A percentile compares a stretch with the other conserved stretches of the same genome.
These are phyloP conservation scores for Harringtonia aguacate DNA, from an alignment of 2,329 filamentous ascomycete species.

Conservation along the genomic window DNA sequence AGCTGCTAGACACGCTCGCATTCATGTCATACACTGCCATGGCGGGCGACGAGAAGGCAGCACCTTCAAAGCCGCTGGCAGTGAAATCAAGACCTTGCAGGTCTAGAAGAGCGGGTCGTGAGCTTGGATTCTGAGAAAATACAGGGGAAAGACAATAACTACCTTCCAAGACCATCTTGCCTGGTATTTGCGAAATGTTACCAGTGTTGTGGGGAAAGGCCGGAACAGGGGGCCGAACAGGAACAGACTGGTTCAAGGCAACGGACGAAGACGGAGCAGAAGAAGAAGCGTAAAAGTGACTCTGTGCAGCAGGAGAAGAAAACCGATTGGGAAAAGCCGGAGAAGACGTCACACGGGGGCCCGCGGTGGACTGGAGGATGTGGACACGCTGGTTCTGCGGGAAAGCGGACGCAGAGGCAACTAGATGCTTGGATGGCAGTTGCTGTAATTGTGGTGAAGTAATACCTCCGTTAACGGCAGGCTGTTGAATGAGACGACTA, in stretches of 20 bases:
- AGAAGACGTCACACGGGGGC: slow-evolving; percentile 38
- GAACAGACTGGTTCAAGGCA: slow-evolving; percentile 43
- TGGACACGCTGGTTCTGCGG: slow-evolving; percentile 50
- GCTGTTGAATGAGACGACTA: slow-evolving; percentile 30
- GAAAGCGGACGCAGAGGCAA: slow-evolving; percentile 28
- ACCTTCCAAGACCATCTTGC: slow-evolving; percentile 48
- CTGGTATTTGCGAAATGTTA: slow-evolving; percentile 5
- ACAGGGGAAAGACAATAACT: slow-evolving; percentile 15
- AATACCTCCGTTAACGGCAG: slow-evolving; percentile 24
- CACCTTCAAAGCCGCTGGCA: slow-evolving; percentile 36
- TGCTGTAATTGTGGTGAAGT: slow-evolving; percentile 25
- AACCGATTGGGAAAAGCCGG: slow-evolving; percentile 46
- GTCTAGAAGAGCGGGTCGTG: slow-evolving; percentile 26
- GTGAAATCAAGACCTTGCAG: slow-evolving; percentile 45
- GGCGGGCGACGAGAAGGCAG: slow-evolving; percentile 43
- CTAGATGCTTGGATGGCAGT: slow-evolving; percentile 26
- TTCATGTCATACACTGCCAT: slow-evolving; percentile 40
- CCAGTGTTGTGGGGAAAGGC: slow-evolving; percentile 51
- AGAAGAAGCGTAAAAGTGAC: slow-evolving; percentile 58
- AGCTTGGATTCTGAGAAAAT: background rate
- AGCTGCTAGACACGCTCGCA: slow-evolving; percentile 30
- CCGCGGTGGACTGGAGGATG: slow-evolving; percentile 44
- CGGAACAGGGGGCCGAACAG: slow-evolving; percentile 57
- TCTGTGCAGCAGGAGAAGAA: slow-evolving; percentile 37
- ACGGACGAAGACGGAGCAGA: slow-evolving; percentile 51